These are phyloP conservation scores for Phytophthora constricta DNA, from an alignment of 352 stramenopile genomes.

Conservation along the genomic window DNA sequence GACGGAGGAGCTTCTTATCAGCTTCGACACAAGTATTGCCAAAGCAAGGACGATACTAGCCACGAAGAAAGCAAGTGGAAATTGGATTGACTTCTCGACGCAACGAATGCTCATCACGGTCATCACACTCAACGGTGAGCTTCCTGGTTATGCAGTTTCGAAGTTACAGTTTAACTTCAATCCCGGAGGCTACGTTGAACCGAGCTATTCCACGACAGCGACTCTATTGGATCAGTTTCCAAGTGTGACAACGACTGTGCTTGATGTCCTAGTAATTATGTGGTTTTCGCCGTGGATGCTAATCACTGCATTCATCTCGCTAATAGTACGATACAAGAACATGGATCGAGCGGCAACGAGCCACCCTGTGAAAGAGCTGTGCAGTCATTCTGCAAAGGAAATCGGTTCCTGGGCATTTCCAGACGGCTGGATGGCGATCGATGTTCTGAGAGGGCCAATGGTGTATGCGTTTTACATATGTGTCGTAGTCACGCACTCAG, in stretches of 20 bases:
- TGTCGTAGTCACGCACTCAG: no score
- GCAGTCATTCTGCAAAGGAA: no score
- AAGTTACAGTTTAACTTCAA: constrained; percentile 32
- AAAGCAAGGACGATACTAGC: constrained; percentile 17
- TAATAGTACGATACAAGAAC: no score
- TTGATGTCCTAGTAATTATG: constrained; percentile 40
- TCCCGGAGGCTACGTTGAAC: constrained; percentile 36
- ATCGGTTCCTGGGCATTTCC: no score
- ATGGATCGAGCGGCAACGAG: no score
- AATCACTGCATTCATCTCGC: no score
- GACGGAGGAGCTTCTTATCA: constrained; percentile 21
- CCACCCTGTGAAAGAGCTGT: no score
- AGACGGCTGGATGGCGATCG: no score
- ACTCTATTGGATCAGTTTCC: constrained; percentile 34
- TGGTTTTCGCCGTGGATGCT: constrained; percentile 35
- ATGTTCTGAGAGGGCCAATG: no score
- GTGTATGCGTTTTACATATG: no score
- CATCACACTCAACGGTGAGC: constrained; percentile 46
- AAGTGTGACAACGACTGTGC: constrained; percentile 31
- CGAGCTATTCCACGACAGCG: constrained; percentile 32
- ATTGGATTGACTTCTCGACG: constrained; percentile 38
- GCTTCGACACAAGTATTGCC: constrained; percentile 26
- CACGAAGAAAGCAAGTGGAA: constrained; percentile 23
- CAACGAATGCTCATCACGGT: constrained; percentile 36
- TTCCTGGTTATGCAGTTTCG: constrained; percentile 36